Conservation (phyloP, 2,329 filamentous ascomycete species). For the Fusarium irregulare region DNA sequence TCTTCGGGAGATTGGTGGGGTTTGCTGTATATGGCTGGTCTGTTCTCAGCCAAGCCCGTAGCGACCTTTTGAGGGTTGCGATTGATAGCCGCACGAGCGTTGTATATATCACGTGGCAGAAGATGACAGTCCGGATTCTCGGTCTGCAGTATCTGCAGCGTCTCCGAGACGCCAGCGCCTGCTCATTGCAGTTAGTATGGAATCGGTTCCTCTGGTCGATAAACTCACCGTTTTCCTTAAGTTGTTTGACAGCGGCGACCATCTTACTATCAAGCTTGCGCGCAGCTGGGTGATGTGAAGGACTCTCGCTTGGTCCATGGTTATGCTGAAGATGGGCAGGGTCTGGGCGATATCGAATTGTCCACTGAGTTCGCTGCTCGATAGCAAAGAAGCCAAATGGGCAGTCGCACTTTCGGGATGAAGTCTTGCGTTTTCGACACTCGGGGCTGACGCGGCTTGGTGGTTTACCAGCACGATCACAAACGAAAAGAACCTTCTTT, state of each 20-base stretch:
- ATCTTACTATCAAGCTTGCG: slow-evolving; percentile 75
- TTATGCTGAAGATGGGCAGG: slow-evolving; percentile 69
- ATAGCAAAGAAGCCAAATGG: slow-evolving; percentile 78
- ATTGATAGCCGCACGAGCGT: slow-evolving; percentile 74
- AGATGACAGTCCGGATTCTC: slow-evolving; percentile 73
- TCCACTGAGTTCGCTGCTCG: slow-evolving; percentile 75
- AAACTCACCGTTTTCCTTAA: slow-evolving; percentile 72
- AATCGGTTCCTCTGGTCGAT: slow-evolving; percentile 28
- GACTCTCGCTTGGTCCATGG: slow-evolving; percentile 74
- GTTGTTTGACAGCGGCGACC: slow-evolving; percentile 73
- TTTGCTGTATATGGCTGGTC: slow-evolving; percentile 74
- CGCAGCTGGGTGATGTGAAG: slow-evolving; percentile 73
- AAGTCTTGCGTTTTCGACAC: slow-evolving; percentile 72
- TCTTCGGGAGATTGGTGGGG: slow-evolving; percentile 72
- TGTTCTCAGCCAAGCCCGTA: slow-evolving; percentile 68
- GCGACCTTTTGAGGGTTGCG: slow-evolving; percentile 72
- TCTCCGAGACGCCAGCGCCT: slow-evolving; percentile 74
- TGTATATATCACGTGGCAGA: slow-evolving; percentile 74
- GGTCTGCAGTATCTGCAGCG: slow-evolving; percentile 72
- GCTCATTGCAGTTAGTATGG: slow-evolving; percentile 51
- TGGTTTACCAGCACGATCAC: slow-evolving; percentile 72
- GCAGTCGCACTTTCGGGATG: slow-evolving; percentile 75
- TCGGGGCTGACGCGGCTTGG: slow-evolving; percentile 72
- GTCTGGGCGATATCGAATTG: slow-evolving; percentile 72
- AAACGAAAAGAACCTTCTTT: slow-evolving; percentile 76